Base-by-base conservation (phyloP, 345 rosid genomes). In the Camelina sativa region DNA sequence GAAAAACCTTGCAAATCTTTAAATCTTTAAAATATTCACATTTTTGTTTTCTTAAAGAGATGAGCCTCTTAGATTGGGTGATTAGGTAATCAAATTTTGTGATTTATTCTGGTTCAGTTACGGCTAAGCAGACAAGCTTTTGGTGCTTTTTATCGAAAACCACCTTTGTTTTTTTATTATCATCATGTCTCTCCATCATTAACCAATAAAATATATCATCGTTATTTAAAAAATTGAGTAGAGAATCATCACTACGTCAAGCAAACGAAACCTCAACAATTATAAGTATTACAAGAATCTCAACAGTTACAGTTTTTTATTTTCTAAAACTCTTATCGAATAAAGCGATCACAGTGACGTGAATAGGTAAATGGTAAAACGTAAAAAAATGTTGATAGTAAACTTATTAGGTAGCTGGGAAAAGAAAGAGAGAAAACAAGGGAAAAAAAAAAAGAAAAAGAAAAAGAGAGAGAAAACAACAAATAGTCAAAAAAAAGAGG, bases 401-500 rank as follows among this genome's bases (percentile, higher is more conserved):
- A n/a, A n/a, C n/a, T n/a, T n/a, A n/a, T n/a, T n/a, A n/a, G n/a
- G n/a, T n/a, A n/a, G n/a, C n/a, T n/a, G n/a, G n/a, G n/a, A n/a
- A n/a, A n/a, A n/a, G n/a, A n/a, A n/a, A n/a, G n/a, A n/a, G n/a
- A n/a, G n/a, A n/a, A n/a, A n/a, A n/a, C n/a, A n/a, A n/a, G n/a
- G n/a, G n/a, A n/a, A n/a, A n/a, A n/a, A n/a, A n/a, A n/a, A n/a
- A n/a, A n/a, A n/a, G n/a, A n/a, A n/a, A n/a, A n/a, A n/a, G n/a
- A n/a, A n/a, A n/a, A n/a, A n/a, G n/a, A n/a, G n/a, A n/a, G n/a
- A n/a, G n/a, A n/a, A n/a, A n/a, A n/a, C 7, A 61, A 52, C 52
- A 67, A 75, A 40, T 17, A 75, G 73, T 59, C 25, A 67, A 67
- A 67, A 67, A 67, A 75, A 75, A 67, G 68, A 75, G 79, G 74